Base-by-base conservation (phyloP, 495 filamentous ascomycete genomes). In the Friedmanniomyces simplex region DNA sequence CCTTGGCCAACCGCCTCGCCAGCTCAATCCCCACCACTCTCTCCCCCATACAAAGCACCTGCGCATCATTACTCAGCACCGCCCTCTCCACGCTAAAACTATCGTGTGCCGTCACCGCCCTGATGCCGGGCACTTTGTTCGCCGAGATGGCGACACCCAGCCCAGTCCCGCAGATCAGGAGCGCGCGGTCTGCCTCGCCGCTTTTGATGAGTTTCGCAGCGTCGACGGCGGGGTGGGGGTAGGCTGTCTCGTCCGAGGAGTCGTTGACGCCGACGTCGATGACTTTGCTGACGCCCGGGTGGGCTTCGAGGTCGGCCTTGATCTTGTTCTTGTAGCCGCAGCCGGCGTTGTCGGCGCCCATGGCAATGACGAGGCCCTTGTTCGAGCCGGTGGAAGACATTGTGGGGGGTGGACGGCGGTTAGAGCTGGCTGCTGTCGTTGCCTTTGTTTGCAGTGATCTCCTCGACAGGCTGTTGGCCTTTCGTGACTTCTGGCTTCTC, bases 31-130 rank as follows among this genome's bases (percentile, higher is more conserved):
- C 88, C 26, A 94, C 79, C 7, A 94, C 88, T 37, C 88, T 75
- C 75, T 94, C 85, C 1, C 88, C 88, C 78, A 94, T 85, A 72
- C 88, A 94, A 26, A 94, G 78, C 37, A 94, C 88, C 71, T 94
- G 88, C 24, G 86, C 87, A 71, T 94, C 83, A 71, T 91, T 91
- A 74, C 85, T 88, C 64, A 90, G 72, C 16, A 91, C 81, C 14
- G 85, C 83, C 47, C 87, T 75, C 77, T 94, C 88, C 42, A 94
- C 87, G 47, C 79, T 83, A 74, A 88, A 93, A 52, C 81, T 82
- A 71, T 94, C 88, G 72, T 94, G 88, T 8, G 88, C 88, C 32
- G 88, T 94, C 34, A 94, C 88, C 20, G 88, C 88, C 42, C 88
- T 77, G 60, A 94, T 82, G 18, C 88, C 88, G 53, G 82, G 86